Percentiles rank a stretch among this genome's conserved stretches.
These are phyloP conservation scores for Xylariaceae sp. DNA, from an alignment of 2,329 filamentous ascomycete species.

Conservation along the genomic window DNA sequence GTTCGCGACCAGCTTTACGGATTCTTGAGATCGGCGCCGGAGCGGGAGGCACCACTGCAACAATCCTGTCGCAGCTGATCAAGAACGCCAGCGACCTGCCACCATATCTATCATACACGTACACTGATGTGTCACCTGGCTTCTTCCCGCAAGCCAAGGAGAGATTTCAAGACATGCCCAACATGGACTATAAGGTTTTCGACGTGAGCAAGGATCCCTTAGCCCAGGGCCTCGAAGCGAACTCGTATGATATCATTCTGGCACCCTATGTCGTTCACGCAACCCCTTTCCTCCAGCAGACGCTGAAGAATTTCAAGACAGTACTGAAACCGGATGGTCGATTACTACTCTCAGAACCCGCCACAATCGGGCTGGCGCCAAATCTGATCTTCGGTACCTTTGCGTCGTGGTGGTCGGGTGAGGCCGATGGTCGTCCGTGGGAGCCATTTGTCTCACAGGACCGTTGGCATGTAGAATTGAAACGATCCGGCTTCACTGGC, in stretches of 20 bases:
- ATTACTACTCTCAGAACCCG: conserved; percentile 4
- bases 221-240: neutral
- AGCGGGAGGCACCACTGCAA: conserved; percentile 2
- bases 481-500: neutral
- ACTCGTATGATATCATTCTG: conserved; percentile 4
- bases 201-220: conserved; percentile 4
- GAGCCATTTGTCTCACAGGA: neutral
- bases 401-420: neutral
- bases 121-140: conserved; percentile 9
- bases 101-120: conserved; percentile 6
- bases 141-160: conserved; percentile 2
- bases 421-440: neutral
- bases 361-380: neutral
- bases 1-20: neutral
- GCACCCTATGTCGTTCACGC: conserved; percentile 10
- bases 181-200: conserved; percentile 2
- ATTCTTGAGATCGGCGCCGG: conserved; percentile 13
- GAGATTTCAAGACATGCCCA: neutral
- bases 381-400: neutral
- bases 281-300: neutral
- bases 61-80: neutral
- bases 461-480: neutral
- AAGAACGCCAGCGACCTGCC: neutral
- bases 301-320: conserved; percentile 1
- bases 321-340: conserved; percentile 5